Base-by-base conservation (phyloP, 1,284 basidiomycete genomes). In the Megacollybia platyphylla region DNA sequence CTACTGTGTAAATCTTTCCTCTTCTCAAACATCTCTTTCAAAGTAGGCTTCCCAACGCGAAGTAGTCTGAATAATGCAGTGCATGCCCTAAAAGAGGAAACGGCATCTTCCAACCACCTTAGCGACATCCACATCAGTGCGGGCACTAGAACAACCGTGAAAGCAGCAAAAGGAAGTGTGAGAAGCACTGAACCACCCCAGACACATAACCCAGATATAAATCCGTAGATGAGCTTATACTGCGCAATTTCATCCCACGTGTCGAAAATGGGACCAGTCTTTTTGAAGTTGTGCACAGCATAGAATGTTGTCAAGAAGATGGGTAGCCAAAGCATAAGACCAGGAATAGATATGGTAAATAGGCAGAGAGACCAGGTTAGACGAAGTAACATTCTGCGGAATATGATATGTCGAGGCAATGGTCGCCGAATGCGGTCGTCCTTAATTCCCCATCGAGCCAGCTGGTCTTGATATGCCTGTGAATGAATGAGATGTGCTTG, bases 191-290 rank as follows among this genome's bases (percentile, higher is more conserved):
- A 60, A 7, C 58, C 48, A 24, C 68, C 43, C 74, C 81, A 89
- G 32, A 87, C 81, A 43, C 65, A 62, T 5, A 82, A 47, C 2
- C 84, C 85, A 1, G 83, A 79, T 7, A 77, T 54, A 27, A 91
- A 67, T 5, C 87, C 88, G 52, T 85, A 87, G 24, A 83, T 73
- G 41, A 91, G 77, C 58, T 91, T 91, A 56, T 87, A 86, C 55
- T 91, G 87, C 4, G 87, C 86, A 49, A 91, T 86, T 59, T 90
- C 85, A 53, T 88, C 86, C 68, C 73, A 87, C 0, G 83, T 87
- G 52, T 88, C 81, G 64, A 79, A 84, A 28, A 82, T 69, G 0
- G 85, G 85, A 0, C 86, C 85, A 0, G 71, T 79, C 57, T 78
- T 80, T 60, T 81, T 79, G 68, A 82, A 79, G 48, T 78, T 76